Base-by-base conservation (phyloP, 768 basidiomycete species). In the Gloeostereum incarnatum region DNA sequence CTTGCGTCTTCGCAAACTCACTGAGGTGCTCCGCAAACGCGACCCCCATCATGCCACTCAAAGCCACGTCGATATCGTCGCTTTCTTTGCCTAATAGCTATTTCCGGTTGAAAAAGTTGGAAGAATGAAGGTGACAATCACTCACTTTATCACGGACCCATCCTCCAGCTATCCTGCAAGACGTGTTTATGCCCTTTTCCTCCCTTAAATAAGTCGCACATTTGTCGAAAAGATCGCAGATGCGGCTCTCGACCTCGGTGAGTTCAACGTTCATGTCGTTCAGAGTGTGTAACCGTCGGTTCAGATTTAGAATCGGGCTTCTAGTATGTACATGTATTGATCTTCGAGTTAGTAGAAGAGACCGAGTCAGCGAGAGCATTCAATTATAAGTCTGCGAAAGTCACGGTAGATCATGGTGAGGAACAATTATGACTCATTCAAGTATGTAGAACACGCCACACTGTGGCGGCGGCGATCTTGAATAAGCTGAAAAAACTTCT, bases 141-240 rank as follows among this genome's bases (percentile, higher is more conserved):
- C 62, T 48, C 43, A 92, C 94, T 81, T 99, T 99, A 59, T 99
- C 96, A 51, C 96, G 69, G 31, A 98, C 96, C 96, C 96, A 99
- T 14, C 96, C 96, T 13, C 96, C 96, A 8, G 92, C 96, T 33
- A 99, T 87, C 47, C 96, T 73, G 55, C 94, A 94, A 1, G 75
- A 69, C 0, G 77, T 79, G 4, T 59, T 57, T 16, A 77, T 65
- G 7, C 67, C 69, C 36, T 75, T 66, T 23, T 71, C 64, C 40
- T 63, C 55, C 40, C 66, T 69, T 47, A 82, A 61, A 46, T 72
- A 61, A 10, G 55, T 59, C 5, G 81, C 75, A 54, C 85, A 96
- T 41, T 81, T 78, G 53, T 93, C 80, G 38, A 97, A 69, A n/a
- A 93, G 67, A 2, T 62, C 53, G 58, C 87, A 91, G 30, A 97